Conservation (phyloP, 2,329 filamentous ascomycete species). For the Neoascochyta sp. region DNA sequence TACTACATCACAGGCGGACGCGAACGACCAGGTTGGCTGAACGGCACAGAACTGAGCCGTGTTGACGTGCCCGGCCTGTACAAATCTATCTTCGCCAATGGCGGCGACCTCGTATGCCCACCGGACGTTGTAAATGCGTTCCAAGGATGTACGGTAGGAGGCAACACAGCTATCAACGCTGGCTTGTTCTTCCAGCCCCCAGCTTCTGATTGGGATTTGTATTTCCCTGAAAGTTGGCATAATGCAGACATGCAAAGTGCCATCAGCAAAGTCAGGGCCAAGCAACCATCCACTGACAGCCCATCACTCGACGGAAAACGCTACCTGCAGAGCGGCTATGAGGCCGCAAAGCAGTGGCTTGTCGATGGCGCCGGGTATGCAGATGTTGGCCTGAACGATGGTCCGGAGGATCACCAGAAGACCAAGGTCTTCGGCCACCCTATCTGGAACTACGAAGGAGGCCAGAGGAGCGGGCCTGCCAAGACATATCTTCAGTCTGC, state of each 20-base stretch:
- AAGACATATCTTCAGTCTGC: conserved; percentile 51
- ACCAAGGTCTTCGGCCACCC: conserved; percentile 49
- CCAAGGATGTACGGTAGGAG: conserved; percentile 52
- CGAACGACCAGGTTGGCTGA: conserved; percentile 49
- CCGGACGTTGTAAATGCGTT: conserved; percentile 43
- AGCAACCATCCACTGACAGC: conserved; percentile 44
- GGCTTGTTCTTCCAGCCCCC: conserved; percentile 54
- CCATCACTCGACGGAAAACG: conserved; percentile 47
- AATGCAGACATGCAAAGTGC: conserved; percentile 48
- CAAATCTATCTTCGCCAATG: conserved; percentile 49
- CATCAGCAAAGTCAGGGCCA: conserved; percentile 44
- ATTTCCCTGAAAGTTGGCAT: conserved; percentile 52
- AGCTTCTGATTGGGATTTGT: conserved; percentile 51
- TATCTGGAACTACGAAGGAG: conserved; percentile 48
- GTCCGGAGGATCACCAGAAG: conserved; percentile 43
- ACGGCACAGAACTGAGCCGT: conserved; percentile 47
- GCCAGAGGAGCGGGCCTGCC: conserved; percentile 50
- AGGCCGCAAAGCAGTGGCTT: conserved; percentile 49
- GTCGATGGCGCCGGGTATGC: conserved; percentile 49
- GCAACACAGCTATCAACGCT: conserved; percentile 53
- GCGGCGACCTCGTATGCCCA: conserved; percentile 40
- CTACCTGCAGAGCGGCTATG: conserved; percentile 49
- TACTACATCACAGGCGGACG: conserved; percentile 49
- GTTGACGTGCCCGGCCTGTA: conserved; percentile 54
- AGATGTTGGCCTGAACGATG: conserved; percentile 48